Base-by-base conservation (phyloP, 31 red algal species). In the Asparagopsis taxiformis region DNA sequence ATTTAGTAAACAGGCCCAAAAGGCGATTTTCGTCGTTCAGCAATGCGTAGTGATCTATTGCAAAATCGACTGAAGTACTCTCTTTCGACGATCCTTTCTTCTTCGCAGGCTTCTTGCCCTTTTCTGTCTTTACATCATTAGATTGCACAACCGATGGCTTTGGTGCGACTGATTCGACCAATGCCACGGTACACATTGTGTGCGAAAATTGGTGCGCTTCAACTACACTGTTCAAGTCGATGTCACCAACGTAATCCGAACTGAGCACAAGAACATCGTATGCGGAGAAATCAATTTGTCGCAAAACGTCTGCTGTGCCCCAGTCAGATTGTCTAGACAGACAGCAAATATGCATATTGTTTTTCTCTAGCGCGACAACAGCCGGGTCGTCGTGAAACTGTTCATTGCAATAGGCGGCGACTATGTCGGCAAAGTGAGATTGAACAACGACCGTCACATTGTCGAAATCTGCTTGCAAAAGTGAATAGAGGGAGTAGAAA, bases 401-500 rank as follows among this genome's bases (percentile, higher is more conserved):
- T 1, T 51, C 55, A 3, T 43, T 31, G 39, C 68, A 67, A 38
- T 80, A 72, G 23, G 13, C 29, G 2, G 17, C 24, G 24, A 78
- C 25, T 13, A 38, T 49, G 52, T 17, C 7, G 17, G 30, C 48
- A 51, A 37, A 38, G 30, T 23, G 34, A 0, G 64, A 24, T 35
- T 54, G 26, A 68, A 82, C 72, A 60, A 90, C 36, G 48, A 82
- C 68, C 44, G 88, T 65, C 22, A 70, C 44, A 0, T 41, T 31
- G 3, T 43, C 23, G 36, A 89, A 38, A 55, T 31, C 23, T 11
- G 64, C 65, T 37, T 62, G 71, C 31, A 36, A 17, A 39, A 91
- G 65, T 2, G 77, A 62, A 57, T 66, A 74, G 30, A 94, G 66
- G 2, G 91, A 41, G 75, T 88, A 94, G 77, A 87, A 85, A 17